These are phyloP conservation scores for Stentor roeselii DNA, from an alignment of 73 alveolate species.

Conservation along the genomic window DNA sequence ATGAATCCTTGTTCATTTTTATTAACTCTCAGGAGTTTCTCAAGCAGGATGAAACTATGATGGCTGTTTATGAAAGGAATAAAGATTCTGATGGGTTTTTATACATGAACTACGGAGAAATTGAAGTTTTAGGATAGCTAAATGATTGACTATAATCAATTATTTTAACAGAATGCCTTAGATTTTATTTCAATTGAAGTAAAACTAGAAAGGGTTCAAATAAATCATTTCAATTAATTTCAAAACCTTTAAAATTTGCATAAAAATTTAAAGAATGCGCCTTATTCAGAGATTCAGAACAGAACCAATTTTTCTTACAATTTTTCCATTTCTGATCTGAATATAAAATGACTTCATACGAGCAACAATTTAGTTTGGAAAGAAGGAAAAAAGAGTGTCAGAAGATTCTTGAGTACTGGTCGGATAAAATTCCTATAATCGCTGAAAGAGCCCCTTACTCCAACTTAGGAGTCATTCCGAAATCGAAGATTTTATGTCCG, in stretches of 20 bases:
- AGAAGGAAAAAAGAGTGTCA: constrained; percentile 61
- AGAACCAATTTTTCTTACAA: no score
- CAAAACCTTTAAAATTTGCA: no score
- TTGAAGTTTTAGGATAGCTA: background rate
- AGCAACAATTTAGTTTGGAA: constrained; percentile 30
- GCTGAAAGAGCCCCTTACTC: constrained; percentile 69
- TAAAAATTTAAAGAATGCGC: no score
- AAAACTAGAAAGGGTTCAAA: no score
- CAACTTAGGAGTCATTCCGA: constrained; percentile 61
- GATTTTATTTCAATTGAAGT: no score
- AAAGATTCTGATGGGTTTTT: constrained; percentile 13
- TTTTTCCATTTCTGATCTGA: background rate
- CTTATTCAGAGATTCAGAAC: no score
- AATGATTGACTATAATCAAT: no score
- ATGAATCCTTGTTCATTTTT: background rate
- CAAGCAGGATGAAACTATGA: background rate
- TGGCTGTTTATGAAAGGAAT: background rate
- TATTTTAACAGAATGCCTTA: no score
- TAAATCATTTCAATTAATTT: no score
- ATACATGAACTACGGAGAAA: background rate
- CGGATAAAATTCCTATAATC: constrained; percentile 78
- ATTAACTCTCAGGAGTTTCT: background rate
- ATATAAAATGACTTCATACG: constrained; percentile 22
- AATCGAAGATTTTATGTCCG: constrained; percentile 76
- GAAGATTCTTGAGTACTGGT: constrained; percentile 54